These are phyloP conservation scores for Pleurozium schreberi DNA, from an alignment of 225 moss, liverwort and hornwort genomes.

Conservation along the genomic window DNA sequence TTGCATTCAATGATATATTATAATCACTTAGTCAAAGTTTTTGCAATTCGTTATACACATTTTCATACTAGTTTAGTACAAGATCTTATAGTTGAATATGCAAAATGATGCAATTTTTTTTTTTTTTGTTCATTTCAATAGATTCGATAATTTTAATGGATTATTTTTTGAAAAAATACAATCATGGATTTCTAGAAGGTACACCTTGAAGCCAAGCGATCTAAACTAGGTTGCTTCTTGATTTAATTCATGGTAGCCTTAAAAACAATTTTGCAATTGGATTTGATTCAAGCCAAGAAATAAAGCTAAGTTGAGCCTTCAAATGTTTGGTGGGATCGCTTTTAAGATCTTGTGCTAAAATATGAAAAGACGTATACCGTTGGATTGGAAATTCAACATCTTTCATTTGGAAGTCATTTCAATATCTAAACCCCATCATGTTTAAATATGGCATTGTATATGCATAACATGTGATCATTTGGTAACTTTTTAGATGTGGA, in stretches of 20 bases:
- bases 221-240: background rate
- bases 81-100: background rate
- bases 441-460: background rate
- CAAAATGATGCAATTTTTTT: background rate
- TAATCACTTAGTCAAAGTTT: too few species aligned
- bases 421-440: background rate
- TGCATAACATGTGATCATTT: background rate
- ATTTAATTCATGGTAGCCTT: background rate
- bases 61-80: background rate
- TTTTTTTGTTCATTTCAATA: background rate
- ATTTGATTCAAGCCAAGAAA: background rate
- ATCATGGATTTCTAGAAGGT: accelerated
- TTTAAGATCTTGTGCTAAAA: background rate
- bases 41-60: background rate
- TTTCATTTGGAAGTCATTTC: background rate
- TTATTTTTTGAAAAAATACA: accelerated
- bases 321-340: accelerated
- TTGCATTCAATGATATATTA: too few species aligned
- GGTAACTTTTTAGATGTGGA: accelerated
- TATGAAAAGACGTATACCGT: accelerated
- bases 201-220: accelerated
- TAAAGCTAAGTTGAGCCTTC: too few species aligned
- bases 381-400: background rate
- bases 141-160: too few species aligned
- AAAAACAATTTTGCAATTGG: background rate